Conservation (phyloP, 768 basidiomycete genomes). For the Pleurotus tuber-regium region DNA sequence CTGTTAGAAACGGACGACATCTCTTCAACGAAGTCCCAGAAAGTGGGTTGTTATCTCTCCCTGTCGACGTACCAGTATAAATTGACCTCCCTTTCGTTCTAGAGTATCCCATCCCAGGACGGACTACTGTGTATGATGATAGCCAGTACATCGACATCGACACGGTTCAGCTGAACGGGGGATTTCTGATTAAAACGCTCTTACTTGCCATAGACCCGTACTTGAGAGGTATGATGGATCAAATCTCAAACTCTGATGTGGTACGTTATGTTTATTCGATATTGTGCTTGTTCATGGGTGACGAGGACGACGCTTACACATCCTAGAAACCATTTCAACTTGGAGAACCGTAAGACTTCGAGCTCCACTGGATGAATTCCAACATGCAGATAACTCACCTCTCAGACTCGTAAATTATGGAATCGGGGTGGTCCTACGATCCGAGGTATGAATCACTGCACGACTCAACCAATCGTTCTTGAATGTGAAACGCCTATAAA, state of each 20-base stretch:
- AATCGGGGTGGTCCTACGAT: slow-evolving; percentile 16
- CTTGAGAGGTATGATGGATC: slow-evolving; percentile 33
- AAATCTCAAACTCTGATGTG: slow-evolving; percentile 1
- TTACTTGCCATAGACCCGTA: slow-evolving; percentile 46
- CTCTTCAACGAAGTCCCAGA: slow-evolving; percentile 11
- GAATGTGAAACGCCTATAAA: neutral
- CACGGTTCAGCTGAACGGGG: slow-evolving; percentile 32
- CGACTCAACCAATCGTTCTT: too few species aligned
- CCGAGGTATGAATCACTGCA: slow-evolving; percentile 7
- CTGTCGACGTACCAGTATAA: neutral
- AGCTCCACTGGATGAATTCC: neutral
- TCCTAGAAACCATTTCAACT: slow-evolving; percentile 3
- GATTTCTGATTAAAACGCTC: slow-evolving; percentile 42
- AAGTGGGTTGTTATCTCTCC: neutral
- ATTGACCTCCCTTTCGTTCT: neutral
- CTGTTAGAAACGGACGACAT: slow-evolving; percentile 13
- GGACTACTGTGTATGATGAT: slow-evolving; percentile 36
- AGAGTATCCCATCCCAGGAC: slow-evolving; percentile 32
- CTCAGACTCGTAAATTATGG: slow-evolving; percentile 15
- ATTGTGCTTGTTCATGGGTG: neutral
- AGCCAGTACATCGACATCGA: slow-evolving; percentile 44
- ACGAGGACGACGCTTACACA: too few species aligned
- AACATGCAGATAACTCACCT: neutral
- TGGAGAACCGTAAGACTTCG: slow-evolving; percentile 13
- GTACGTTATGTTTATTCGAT: neutral